These are phyloP conservation scores for Syzygium aromaticum DNA, from an alignment of 345 rosid genomes.

Conservation along the genomic window DNA sequence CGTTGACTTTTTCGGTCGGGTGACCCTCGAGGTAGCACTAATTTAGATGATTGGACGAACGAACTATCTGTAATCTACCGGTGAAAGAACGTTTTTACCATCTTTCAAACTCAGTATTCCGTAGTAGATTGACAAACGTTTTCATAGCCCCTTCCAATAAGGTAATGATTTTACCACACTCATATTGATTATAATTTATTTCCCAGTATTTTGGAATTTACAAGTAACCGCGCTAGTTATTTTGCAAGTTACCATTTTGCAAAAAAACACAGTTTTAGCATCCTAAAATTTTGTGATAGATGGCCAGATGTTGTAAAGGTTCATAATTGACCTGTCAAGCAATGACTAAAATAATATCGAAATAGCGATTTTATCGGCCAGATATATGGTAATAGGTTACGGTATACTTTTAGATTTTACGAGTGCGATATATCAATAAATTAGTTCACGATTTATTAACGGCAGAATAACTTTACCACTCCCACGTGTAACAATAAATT, in stretches of 20 bases:
- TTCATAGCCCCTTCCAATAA: neutral
- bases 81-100: neutral
- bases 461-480: neutral
- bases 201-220: neutral
- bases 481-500: neutral
- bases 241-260: neutral
- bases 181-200: neutral
- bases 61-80: neutral
- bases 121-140: neutral
- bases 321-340: neutral
- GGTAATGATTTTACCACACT: neutral
- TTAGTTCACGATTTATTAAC: neutral
- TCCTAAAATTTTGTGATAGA: neutral
- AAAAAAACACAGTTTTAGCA: neutral
- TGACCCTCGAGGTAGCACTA: no score
- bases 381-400: no score
- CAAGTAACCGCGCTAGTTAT: neutral
- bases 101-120: neutral
- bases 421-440: no score
- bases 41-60: neutral
- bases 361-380: neutral
- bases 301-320: neutral
- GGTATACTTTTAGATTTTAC: no score
- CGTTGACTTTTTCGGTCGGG: neutral
- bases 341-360: neutral